Base-by-base conservation (phyloP, 192 early-diverging fungal genomes). In the Coemansia sp. region DNA sequence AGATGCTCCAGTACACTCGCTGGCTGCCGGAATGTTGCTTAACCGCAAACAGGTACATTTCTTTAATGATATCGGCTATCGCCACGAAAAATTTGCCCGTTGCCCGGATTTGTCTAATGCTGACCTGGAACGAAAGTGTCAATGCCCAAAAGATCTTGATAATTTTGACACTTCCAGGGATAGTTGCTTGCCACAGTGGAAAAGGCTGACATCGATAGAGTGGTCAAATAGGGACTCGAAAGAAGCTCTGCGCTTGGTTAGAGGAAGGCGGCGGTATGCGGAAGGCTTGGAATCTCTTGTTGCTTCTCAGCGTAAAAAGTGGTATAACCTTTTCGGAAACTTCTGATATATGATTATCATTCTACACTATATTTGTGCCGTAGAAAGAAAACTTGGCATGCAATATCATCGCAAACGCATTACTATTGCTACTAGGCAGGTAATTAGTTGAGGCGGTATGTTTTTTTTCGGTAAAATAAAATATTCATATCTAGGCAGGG, bases 61-160 rank as follows among this genome's bases (percentile, higher is more conserved):
- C 63, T 92, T 92, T 53, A 78, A 92, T 61, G 88, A 92, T 54
- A 91, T 92, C 57, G 90, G 88, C 11, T 91, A 91, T 63, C 63
- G 62, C 19, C 87, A 88, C 33, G 77, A 70, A 17, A 57, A 64
- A 9, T 72, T 78, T 53, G 66, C 57, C 19, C 75, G 67, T n/a
- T 83, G 80, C 23, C 69, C 80, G 29, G 67, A 78, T 5, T 22
- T 51, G 1, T 21, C 25, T 4, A 24, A 7, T 8, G 46, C 31
- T 4, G 17, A 27, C 5, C 32, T 66, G 76, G 42, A 64, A 2
- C 52, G 67, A 5, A 70, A 46, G 51, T 83, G 80, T 30, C 71
- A 63, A 65, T 83, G 80, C 22, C 80, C 80, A 10, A 21, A 51
- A n/a, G 22, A 57, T 59, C 72, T 82, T 66, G 79, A 82, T n/a